Evolutionary conservation across 1,139 yeast genomes (phyloP).

Genomic region (Suhomyces chickasaworum): DNA sequence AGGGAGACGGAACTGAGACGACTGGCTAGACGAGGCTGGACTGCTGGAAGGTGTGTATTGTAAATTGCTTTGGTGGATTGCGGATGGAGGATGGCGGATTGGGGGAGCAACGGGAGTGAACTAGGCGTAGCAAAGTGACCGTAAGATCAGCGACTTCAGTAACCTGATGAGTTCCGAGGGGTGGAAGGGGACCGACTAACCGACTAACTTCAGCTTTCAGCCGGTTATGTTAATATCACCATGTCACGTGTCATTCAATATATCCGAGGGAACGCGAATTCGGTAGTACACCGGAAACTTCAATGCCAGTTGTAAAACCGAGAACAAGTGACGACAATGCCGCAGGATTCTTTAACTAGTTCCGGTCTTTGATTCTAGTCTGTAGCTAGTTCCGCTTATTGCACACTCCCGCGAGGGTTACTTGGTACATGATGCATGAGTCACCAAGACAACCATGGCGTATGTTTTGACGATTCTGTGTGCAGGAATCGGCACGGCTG

Average conservation of each 20-base stretch:
- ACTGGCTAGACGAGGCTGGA: neutral
- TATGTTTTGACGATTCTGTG: neutral
- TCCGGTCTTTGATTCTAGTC: neutral
- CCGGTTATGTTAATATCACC: too few relatives aligned
- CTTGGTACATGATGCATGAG: neutral
- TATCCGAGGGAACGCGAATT: neutral
- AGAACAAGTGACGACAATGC: neutral
- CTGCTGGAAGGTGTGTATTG: neutral
- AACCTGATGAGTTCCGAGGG: too few relatives aligned
- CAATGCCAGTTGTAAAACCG: neutral
- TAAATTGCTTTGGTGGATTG: too few relatives aligned
- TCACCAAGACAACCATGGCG: neutral
- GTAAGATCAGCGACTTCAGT: neutral
- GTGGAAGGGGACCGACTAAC: too few relatives aligned
- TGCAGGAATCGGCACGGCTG: slow-evolving; percentile 1
- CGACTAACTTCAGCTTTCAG: too few relatives aligned
- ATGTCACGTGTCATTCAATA: neutral
- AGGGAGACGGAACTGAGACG: neutral
- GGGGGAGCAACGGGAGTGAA: neutral
- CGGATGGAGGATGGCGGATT: neutral
- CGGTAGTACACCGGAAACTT: neutral
- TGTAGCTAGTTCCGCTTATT: neutral
- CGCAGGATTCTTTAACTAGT: neutral
- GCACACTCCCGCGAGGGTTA: neutral
- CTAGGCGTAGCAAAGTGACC: neutral